Evolutionary conservation across 2,329 filamentous ascomycete species (phyloP), one percentile per base, ranked within the genome.

Genomic region (Ciborinia camelliae): DNA sequence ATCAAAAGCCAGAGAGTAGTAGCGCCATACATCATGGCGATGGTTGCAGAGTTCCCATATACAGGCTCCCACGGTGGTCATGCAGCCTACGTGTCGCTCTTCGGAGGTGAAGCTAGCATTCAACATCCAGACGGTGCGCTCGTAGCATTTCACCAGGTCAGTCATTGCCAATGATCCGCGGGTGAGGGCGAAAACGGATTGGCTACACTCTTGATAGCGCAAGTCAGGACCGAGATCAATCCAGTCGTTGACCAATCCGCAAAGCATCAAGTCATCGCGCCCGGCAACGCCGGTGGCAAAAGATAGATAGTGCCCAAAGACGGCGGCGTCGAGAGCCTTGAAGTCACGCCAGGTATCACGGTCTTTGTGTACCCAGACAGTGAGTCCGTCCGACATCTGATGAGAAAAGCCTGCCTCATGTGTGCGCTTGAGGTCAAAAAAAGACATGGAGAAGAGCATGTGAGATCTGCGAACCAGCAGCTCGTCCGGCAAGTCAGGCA

Each of bases 151-250:
- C 7, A 12, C 15, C 52, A 54, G 32, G 30, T 54, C 52, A 18
- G 26, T 8, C 20, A 54, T 54, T 6, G 32, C 30, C 4, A 54
- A 14, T 35, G 52, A 54, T 37, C 52, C 52, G 10, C 32, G 32
- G 8, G 52, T 54, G 30, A 54, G 52, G n/a, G 20, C 52, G 37
- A 39, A 54, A 20, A 54, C 14, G 2, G 52, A 54, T 39, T n/a
- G 20, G 20, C 37, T 54, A 20, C 52, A 54, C 52, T 54, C 32
- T 23, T 54, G 52, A 18, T 54, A 54, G n/a, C 52, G 32, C 23
- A 54, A 39, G 32, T 54, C 52, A 54, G 52, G 52, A 8, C 32
- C 52, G 8, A 54, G n/a, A 26, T 54, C 52, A 54, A 54, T 39
- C 52, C 52, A 54, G 52, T 54, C 32, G 37, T 39, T 54, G 20